phyloP scores from a whole-genome alignment of 2,329 filamentous ascomycete species.

The Aspergillus bombycis region DNA sequence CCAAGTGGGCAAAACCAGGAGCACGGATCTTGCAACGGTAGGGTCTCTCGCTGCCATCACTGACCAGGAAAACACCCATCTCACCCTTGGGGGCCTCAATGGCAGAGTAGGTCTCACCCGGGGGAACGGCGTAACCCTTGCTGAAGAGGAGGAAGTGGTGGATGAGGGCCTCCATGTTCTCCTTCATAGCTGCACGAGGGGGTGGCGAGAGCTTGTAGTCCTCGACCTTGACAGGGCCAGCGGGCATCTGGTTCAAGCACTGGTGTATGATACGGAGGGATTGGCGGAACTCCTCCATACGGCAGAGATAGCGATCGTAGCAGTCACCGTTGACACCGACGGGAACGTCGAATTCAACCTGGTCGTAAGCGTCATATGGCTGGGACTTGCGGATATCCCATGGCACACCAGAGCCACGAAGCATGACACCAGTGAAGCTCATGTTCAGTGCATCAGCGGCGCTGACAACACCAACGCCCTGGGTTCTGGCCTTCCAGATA shows the following conservation, averaged over 20 bases:
- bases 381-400: conserved; percentile 97
- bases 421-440: conserved; percentile 96
- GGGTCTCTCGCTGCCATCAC: conserved; percentile 91
- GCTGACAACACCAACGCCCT: conserved; percentile 87
- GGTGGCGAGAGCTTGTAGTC: conserved; percentile 98
- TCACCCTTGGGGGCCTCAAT: conserved; percentile 99
- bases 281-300: conserved; percentile 99
- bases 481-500: conserved; percentile 94
- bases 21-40: conserved; percentile 98
- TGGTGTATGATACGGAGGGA: conserved; percentile 98
- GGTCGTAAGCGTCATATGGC: conserved; percentile 95
- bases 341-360: conserved; percentile 97
- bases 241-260: conserved; percentile 98
- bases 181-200: conserved; percentile 98
- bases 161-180: conserved; percentile 99
- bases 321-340: conserved; percentile 97
- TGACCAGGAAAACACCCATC: conserved; percentile 97
- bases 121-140: conserved; percentile 96
- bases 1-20: conserved; percentile 92
- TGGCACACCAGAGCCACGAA: conserved; percentile 91
- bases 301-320: conserved; percentile 98
- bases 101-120: conserved; percentile 95
- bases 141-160: conserved; percentile 99
- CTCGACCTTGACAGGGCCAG: conserved; percentile 90
- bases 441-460: conserved; percentile 96